Evolutionary conservation across 1,284 basidiomycete species (phyloP), one percentile per base, ranked within the genome.

Genomic region (Earliella scabrosa): DNA sequence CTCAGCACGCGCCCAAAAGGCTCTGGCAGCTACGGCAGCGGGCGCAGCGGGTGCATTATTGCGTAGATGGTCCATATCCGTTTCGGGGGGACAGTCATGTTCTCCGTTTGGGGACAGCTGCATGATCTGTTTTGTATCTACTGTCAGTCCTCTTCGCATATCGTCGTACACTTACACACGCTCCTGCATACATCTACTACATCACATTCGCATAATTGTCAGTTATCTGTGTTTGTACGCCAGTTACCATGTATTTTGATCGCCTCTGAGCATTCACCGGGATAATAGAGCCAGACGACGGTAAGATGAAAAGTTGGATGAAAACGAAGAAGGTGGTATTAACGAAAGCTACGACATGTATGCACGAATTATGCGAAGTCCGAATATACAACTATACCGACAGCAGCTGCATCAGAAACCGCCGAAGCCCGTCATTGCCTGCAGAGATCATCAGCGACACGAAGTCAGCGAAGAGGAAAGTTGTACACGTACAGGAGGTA

Each of bases 1-100:
- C 73, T 96, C 44, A 85, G 82, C 51, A 89, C 90, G 23, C 80
- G 85, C 49, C 74, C 89, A 10, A 91, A 87, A 69, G 87, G 89
- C 6, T 74, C 84, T 21, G 79, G 81, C 20, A 78, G 77, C 52
- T 73, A 71, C 36, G 68, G 76, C 46, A 50, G 64, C 20, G 51
- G 62, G 7, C 52, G 67, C 41, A 60, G 66, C n/a, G 62, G 68
- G 13, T 73, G 73, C 53, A 51, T 82, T 48, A 51, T 66, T 35
- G 54, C 54, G 35, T 64, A 52, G 36, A 32, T 32, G 26, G n/a
- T 7, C 29, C 29, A 13, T n/a, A n/a, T 27, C 26, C 16, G 13
- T 32, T 18, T 6, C 27, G n/a, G 29, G 27, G 26, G n/a, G 43
- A 31, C 43, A 32, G 14, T 31, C 6, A 3, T n/a, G n/a, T 23